phyloP scores from a whole-genome alignment of 768 basidiomycete genomes.

The Phylloporus sp. region DNA sequence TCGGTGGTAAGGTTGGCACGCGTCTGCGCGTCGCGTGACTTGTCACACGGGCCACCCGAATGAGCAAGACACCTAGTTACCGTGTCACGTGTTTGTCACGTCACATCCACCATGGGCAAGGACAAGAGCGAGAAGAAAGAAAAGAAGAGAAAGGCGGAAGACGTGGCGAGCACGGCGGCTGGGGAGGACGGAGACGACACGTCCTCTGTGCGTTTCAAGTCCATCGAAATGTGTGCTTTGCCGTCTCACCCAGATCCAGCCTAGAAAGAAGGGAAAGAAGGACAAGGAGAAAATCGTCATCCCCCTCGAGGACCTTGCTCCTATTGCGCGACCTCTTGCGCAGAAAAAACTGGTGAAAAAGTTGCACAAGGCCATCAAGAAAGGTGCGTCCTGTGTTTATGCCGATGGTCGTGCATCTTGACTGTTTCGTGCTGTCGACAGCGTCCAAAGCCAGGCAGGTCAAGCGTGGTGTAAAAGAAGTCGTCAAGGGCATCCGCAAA shows the following conservation, averaged over 20 bases:
- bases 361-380: constrained; percentile 91
- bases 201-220: constrained; percentile 26
- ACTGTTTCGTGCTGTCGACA: constrained; percentile 27
- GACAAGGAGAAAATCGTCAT: constrained; percentile 59
- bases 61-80: too few relatives aligned
- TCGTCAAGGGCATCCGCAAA: constrained; percentile 95
- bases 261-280: constrained; percentile 57
- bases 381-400: constrained; percentile 43
- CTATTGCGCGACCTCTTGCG: constrained; percentile 92
- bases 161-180: constrained; percentile 16
- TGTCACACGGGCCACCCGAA: constrained; percentile 16
- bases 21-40: constrained; percentile 25
- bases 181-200: constrained; percentile 45
- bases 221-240: constrained; percentile 27
- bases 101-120: constrained; percentile 49
- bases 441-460: constrained; percentile 94
- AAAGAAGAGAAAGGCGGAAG: constrained; percentile 55
- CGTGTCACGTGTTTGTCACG: constrained; percentile 19
- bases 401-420: not conserved
- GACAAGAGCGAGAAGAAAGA: constrained; percentile 76
- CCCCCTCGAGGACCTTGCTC: constrained; percentile 77
- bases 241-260: constrained; percentile 22
- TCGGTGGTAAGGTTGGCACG: not conserved
- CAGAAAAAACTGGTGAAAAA: constrained; percentile 92
- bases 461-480: constrained; percentile 97